Base-by-base conservation (phyloP, 2,329 filamentous ascomycete species). In the Penicillium sp. region DNA sequence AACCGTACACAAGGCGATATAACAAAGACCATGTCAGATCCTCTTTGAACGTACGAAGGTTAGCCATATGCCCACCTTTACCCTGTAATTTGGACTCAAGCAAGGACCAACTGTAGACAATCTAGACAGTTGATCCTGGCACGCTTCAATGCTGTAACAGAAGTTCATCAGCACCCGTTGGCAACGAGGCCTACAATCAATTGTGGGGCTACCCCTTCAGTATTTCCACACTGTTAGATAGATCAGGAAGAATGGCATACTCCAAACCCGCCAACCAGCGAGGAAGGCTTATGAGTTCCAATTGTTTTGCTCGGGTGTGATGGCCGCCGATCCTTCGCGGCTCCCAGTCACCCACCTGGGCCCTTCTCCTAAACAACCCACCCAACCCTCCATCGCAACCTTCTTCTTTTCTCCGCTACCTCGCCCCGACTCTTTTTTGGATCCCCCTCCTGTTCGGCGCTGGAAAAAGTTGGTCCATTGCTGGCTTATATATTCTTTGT, bases 251-350 rank as follows among this genome's bases (percentile, higher is more conserved):
- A 51, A 58, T 51, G 10, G 12, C 14, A 38, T 41, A 17, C 37
- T 15, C 20, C 7, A 39, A 45, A 17, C 10, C 31, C 15, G 28
- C 35, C 25, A 43, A 38, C 22, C 20, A 4, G 37, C 25, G 17
- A 17, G 22, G 38, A 8, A 10, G 5, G 10, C 12, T 22, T 20
- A 52, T 56, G 52, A 48, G 53, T 50, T 38, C 55, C 50, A 50
- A 42, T 53, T 54, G 48, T 61, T 58, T 55, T 60, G 47, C 39
- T 22, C n/a, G 49, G 61, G 54, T 64, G 63, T 62, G 67, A 67
- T 64, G 65, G 62, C 58, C 62, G 67, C 64, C 61, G 66, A 68
- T 68, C 66, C 47, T 67, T 67, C 63, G 65, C 63, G 60, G 64
- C 61, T 64, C 64, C 67, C 66, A 63, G 31, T 31, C 31, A 6